Evolutionary conservation across 768 basidiomycete genomes (phyloP), one percentile per base, ranked within the genome.

Genomic region (Dendrothele bispora): DNA sequence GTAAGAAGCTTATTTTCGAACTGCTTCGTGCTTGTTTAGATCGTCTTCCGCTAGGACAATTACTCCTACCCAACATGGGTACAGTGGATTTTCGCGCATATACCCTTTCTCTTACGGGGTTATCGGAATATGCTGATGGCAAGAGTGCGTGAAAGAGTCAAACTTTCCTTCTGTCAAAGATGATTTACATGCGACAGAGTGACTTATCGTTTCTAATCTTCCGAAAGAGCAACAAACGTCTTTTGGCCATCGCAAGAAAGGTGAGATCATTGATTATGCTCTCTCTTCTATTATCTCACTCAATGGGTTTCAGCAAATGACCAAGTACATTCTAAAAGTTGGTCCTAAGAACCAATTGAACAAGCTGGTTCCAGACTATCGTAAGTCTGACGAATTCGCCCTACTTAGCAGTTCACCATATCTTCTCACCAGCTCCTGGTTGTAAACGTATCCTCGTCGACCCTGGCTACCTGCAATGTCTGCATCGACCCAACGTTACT

Each of bases 371-470:
- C 84, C 84, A 4, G 62, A 65, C 8, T 80, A 78, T 65, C 65
- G 81, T 79, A 57, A 35, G 77, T 60, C 38, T 39, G 25, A 27
- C 14, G 29, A 15, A 25, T 21, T 15, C 48, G 43, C 22, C 4
- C 6, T 18, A 27, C 27, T 15, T 12, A 21, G 26, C 12, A n/a
- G 24, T 27, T 7, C 15, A 27, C 4, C 14, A 12, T 27, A 5
- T 21, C 15, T 20, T 29, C 22, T 21, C 26, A 20, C 15, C 48
- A 81, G 80, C 75, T 35, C 73, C 77, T 25, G 83, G 83, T 18
- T 85, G 83, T 59, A 84, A 83, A 61, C 73, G 85, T 30, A 73
- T 84, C 17, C 77, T 86, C 27, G 68, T 79, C 46, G 81, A 87
- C 56, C 77, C 79, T 3, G 73, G 73, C 15, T 85, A 83, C 57